Conservation (phyloP, 805 yeast genomes). For the Suhomyces prunicola region DNA sequence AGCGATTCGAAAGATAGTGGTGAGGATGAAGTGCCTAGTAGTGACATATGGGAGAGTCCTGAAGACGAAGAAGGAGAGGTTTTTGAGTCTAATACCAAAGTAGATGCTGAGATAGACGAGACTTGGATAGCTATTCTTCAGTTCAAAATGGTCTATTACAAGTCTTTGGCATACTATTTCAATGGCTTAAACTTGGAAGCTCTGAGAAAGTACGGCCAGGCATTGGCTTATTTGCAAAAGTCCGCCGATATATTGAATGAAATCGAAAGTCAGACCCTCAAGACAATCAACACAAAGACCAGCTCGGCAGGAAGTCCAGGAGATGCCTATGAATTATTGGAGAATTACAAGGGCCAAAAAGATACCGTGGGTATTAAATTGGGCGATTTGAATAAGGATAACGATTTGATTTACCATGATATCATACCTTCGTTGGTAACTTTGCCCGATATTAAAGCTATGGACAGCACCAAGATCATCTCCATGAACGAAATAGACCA, state of each 20-base stretch:
- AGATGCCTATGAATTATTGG: conserved; percentile 36
- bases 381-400: conserved; percentile 64
- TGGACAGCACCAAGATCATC: conserved; percentile 65
- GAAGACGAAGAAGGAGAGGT: conserved; percentile 1
- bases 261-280: conserved; percentile 27
- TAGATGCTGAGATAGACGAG: conserved; percentile 29
- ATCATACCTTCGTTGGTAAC: conserved; percentile 59
- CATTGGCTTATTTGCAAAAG: conserved; percentile 60
- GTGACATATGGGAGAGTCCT: conserved; percentile 1
- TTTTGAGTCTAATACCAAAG: conserved; percentile 10
- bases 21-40: conserved; percentile 5
- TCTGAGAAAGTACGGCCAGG: conserved; percentile 64
- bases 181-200: conserved; percentile 55
- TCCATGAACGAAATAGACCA: conserved; percentile 45
- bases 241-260: conserved; percentile 45
- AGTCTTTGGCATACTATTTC: conserved; percentile 58
- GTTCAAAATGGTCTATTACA: conserved; percentile 54
- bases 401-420: conserved; percentile 86
- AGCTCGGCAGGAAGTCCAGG: conserved; percentile 14
- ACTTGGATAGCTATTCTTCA: conserved; percentile 52
- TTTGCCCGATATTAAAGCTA: conserved; percentile 62
- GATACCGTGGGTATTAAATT: conserved; percentile 38
- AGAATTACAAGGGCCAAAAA: conserved; percentile 40
- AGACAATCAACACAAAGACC: conserved; percentile 12
- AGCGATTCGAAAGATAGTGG: conserved; percentile 5